Evolutionary conservation across 192 early-diverging fungal genomes (phyloP), one percentile per base, ranked within the genome.

Genomic region (Backusella australiensis): DNA sequence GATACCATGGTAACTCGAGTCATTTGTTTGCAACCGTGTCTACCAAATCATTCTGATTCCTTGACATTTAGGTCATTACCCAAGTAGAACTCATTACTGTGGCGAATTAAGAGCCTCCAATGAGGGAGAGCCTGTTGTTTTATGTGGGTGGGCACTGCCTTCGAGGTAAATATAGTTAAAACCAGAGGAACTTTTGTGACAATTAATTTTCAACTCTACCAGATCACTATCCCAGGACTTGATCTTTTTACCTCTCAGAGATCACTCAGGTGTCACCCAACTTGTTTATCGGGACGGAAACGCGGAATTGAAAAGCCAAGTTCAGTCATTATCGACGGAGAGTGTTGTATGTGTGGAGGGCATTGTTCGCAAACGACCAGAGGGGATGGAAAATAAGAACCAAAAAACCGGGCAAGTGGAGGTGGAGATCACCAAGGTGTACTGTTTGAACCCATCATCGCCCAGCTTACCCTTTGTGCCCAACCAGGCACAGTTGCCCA

Each of bases 191-290:
- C 42, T 17, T 44, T 3, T 63, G 32, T 38, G 69, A 46, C 12
- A 21, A 9, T 4, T 67, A 17, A 53, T 73, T 74, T 67, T 9
- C n/a, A n/a, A 12, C 14, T 71, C 6, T 29, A 32, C 76, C 80
- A 90, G 90, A 77, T 88, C 89, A 71, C 84, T 92, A 29, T 94
- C 94, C 32, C 81, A 89, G 53, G 87, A 90, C 36, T 83, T 96
- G 15, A 80, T 91, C 4, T 97, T 97, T 82, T 79, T 95, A 8
- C 90, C 91, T 23, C 71, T 97, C 67, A 90, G 94, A 36, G 96
- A 97, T 81, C 81, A 84, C 41, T 87, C 86, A 53, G 96, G 96
- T 41, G 86, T 83, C 0, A 85, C 92, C 41, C 96, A 97, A 78
- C 82, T 96, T 29, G 91, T 95, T 3, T 82, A 86, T 36, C 83